Conservation (phyloP, 257 asterid genomes). For the Gentiana straminea region DNA sequence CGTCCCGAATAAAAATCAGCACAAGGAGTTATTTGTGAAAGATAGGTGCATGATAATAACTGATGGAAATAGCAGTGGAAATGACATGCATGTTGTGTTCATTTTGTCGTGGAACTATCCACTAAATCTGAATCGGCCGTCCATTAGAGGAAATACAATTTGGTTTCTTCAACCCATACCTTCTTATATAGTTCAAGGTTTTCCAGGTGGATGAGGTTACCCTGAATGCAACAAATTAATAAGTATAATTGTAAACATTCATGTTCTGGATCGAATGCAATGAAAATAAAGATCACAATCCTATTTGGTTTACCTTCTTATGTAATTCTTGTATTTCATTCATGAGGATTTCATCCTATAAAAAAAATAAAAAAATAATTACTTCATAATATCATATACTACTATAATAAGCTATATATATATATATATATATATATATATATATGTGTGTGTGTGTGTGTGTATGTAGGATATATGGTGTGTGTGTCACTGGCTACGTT, state of each 20-base stretch:
- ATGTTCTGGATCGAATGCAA: background rate
- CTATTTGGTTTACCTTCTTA: slow-evolving; percentile 35
- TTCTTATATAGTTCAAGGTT: slow-evolving; percentile 55
- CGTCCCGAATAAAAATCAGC: no score
- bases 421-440: background rate
- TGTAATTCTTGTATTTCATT: slow-evolving; percentile 55
- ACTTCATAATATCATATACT: slow-evolving; percentile 8
- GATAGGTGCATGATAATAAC: no score
- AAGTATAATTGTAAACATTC: slow-evolving; percentile 13
- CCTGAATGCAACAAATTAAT: slow-evolving; percentile 32
- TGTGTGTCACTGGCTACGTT: no score
- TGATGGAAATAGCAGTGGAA: no score
- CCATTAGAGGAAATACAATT: background rate
- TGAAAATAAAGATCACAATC: background rate
- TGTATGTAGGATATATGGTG: background rate
- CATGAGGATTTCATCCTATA: slow-evolving; percentile 48
- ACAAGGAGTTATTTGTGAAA: no score
- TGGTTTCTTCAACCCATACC: slow-evolving; percentile 18
- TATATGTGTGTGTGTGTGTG: background rate
- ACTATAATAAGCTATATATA: background rate
- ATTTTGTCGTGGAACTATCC: no score
- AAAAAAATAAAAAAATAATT: background rate
- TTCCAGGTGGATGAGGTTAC: slow-evolving; percentile 56
- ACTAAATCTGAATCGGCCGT: no score
- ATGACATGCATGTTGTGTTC: no score